phyloP scores from a whole-genome alignment of 1,284 basidiomycete genomes.

The Exobasidium rhododendri region DNA sequence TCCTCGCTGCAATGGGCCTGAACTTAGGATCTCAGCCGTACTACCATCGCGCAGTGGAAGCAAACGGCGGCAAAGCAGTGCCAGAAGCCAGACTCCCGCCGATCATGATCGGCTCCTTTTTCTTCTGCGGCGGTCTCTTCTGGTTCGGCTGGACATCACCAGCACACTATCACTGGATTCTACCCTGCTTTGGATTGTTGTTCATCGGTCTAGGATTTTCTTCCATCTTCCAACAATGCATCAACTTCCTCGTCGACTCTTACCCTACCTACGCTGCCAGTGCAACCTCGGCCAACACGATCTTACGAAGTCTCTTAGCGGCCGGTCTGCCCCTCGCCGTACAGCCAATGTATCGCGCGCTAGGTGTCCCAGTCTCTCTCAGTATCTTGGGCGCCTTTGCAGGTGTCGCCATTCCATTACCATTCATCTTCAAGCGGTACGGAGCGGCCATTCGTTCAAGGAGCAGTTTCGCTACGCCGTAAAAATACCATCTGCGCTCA shows the following conservation, averaged over 20 bases:
- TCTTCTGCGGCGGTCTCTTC: conserved; percentile 55
- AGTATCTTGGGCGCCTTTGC: conserved; percentile 34
- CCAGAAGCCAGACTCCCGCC: conserved; percentile 22
- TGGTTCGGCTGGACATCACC: conserved; percentile 56
- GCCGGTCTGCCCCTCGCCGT: conserved; percentile 47
- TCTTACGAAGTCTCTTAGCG: conserved; percentile 19
- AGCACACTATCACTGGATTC: conserved; percentile 24
- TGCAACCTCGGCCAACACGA: conserved; percentile 18
- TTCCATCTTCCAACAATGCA: conserved; percentile 23
- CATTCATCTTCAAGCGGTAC: neutral
- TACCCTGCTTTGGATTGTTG: conserved; percentile 29
- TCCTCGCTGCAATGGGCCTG: conserved; percentile 27
- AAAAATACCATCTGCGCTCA: too few species aligned
- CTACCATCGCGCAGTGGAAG: conserved; percentile 15
- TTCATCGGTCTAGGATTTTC: conserved; percentile 18
- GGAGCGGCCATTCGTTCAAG: neutral
- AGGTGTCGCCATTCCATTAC: conserved; percentile 5
- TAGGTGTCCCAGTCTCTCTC: conserved; percentile 51
- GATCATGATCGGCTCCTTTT: conserved; percentile 7
- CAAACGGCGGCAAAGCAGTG: conserved; percentile 22
- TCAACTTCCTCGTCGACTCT: conserved; percentile 19
- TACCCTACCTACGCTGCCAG: conserved; percentile 18
- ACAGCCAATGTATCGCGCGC: conserved; percentile 11
- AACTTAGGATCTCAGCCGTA: conserved; percentile 18
- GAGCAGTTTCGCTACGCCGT: conserved; percentile 2